Base-by-base conservation (phyloP, 2,329 filamentous ascomycete species). In the Hypoxylon sp. region DNA sequence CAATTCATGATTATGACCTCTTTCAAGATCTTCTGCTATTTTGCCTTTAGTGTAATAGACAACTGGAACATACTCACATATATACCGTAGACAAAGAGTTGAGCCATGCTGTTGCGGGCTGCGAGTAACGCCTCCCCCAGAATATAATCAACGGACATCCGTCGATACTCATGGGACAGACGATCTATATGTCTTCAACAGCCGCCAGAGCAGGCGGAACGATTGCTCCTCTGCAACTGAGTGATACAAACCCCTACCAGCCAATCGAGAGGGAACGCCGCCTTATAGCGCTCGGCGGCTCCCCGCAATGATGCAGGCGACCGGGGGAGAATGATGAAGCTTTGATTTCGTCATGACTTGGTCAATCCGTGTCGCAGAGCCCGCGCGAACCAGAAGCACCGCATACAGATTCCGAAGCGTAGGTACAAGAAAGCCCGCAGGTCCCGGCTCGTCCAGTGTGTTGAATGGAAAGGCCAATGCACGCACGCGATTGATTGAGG, bases 271-370 rank as follows among this genome's bases (percentile, higher is more conserved):
- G 10, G 2, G 10, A 23, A 17, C 10, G n/a, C n/a, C n/a, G n/a
- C 8, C 24, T 18, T 17, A 11, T 15, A 31, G 26, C 51, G 26
- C 37, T 49, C 29, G 41, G 26, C 6, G 43, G 29, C 48, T 54
- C 52, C 38, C 48, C 56, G 46, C 60, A 58, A 55, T 63, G 57
- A 60, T 58, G 57, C 54, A 60, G 60, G 31, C 18, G 48, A 33
- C 27, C 17, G 38, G 37, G 15, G 13, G 29, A 53, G 5, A n/a
- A n/a, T n/a, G n/a, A n/a, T 46, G 46, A 50, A 20, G 17, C 35
- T 56, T 20, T 17, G 24, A 60, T 65, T 61, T 61, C 63, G 60
- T 63, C 63, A 65, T 59, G 55, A 59, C 55, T 65, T 48, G 31
- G 15, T 55, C 41, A 48, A 13, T 13, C 29, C 33, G 27, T 41